Conservation (phyloP, 148 eudicot genomes). For the Vaccinium myrtillus region DNA sequence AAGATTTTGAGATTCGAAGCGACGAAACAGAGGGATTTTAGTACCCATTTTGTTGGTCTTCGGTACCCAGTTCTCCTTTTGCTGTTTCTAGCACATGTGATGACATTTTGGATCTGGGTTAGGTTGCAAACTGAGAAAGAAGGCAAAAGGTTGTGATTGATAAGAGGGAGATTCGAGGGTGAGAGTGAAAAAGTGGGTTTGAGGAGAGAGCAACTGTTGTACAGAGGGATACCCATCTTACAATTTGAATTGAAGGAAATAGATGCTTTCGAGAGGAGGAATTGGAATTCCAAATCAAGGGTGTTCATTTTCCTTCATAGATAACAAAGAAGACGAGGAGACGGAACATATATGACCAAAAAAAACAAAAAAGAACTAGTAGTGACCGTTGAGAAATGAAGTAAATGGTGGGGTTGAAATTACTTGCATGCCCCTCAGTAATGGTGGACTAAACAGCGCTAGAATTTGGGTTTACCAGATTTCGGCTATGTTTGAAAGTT, state of each 20-base stretch:
- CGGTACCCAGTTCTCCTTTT: slow-evolving; percentile 44
- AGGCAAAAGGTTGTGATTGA: not conserved
- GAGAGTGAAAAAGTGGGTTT: not conserved
- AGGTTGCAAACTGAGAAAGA: not conserved
- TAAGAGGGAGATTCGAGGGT: not conserved
- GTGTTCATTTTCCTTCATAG: not conserved
- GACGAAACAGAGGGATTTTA: slow-evolving; percentile 43
- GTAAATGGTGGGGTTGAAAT: too few species aligned
- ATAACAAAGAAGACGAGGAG: not conserved
- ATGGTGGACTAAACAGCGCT: too few species aligned
- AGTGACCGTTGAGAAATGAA: not conserved
- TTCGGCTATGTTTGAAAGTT: too few species aligned
- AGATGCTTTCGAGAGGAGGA: not conserved
- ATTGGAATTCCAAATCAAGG: not conserved
- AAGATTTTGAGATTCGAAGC: slow-evolving; percentile 55
- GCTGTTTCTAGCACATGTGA: slow-evolving; percentile 40
- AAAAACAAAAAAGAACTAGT: too few species aligned
- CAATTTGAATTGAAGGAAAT: not conserved
- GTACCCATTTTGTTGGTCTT: slow-evolving; percentile 33
- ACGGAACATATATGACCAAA: not conserved
- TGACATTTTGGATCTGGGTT: slow-evolving; percentile 31
- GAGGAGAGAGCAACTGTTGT: not conserved
- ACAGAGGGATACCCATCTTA: not conserved
- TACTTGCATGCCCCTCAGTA: too few species aligned
- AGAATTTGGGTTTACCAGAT: too few species aligned